Base-by-base conservation (phyloP, 805 yeast genomes). In the Diddensiella caesifluorescens region DNA sequence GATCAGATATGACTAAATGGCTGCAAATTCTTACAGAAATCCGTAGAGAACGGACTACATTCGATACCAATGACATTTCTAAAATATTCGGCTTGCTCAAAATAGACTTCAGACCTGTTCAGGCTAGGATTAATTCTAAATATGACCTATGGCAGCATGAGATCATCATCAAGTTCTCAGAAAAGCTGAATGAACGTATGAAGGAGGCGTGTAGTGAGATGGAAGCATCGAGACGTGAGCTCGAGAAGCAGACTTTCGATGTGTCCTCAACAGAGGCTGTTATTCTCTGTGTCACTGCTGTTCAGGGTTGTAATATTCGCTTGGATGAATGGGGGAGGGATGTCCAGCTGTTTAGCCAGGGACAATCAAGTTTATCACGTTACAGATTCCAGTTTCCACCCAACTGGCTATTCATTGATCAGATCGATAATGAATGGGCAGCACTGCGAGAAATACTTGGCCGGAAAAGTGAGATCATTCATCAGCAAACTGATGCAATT, bases 371-470 rank as follows among this genome's bases (percentile, higher is more conserved):
- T 2, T 52, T 79, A 5, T 46, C 64, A 1, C 66, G 69, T 22
- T 62, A 68, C n/a, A 61, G 80, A 33, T 71, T 61, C 46, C 65
- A 64, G 18, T 70, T 76, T 38, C 74, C 80, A 0, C 26, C 60
- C 0, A 70, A 71, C 22, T 81, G 88, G 82, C 47, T 79, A 0
- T 75, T 65, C 54, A 65, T 64, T 35, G 92, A 83, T 30, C 94
- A 85, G 50, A 43, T 85, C 0, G 77, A 74, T 10, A 67, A 64
- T 38, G 77, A 74, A 40, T 55, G 68, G 41, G 52, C 62, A 0
- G 64, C 76, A 1, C 53, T 79, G 23, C 39, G 49, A 1, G 66
- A 73, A 27, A 55, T 74, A 7, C 39, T 72, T 32, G 47, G 48
- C 3, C 50, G 55, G 28, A 65, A 74, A 49, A 54, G 60, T 6